These are phyloP conservation scores for Pistacia atlantica DNA, from an alignment of 345 rosid species.

Conservation along the genomic window DNA sequence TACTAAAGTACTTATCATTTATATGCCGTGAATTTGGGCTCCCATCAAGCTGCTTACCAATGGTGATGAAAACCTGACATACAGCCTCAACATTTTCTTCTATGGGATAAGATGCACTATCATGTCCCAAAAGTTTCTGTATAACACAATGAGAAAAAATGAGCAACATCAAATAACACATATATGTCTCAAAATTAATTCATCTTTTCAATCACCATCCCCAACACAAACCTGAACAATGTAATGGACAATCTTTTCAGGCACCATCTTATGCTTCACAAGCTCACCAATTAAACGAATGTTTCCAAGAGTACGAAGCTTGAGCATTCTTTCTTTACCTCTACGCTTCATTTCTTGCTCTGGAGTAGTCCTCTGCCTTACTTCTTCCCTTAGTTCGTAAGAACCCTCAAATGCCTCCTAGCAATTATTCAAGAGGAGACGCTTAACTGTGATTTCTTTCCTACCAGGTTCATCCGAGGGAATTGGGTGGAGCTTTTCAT, in stretches of 20 bases:
- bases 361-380: conserved; percentile 71
- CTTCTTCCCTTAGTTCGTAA: conserved; percentile 73
- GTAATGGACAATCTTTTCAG: conserved; percentile 92
- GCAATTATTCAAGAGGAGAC: conserved; percentile 82
- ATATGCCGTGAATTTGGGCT: conserved; percentile 58
- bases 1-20: conserved; percentile 63
- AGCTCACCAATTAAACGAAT: conserved; percentile 95
- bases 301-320: conserved; percentile 88
- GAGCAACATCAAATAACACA: background rate
- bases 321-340: conserved; percentile 79
- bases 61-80: conserved; percentile 82
- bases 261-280: conserved; percentile 95
- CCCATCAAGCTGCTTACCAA: conserved; percentile 91
- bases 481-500: conserved; percentile 70
- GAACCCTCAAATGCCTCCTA: conserved; percentile 97
- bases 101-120: conserved; percentile 59
- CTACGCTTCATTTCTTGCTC: conserved; percentile 78
- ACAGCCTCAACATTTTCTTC: conserved; percentile 95
- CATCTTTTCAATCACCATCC: background rate
- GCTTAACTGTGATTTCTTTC: conserved; percentile 82
- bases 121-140: conserved; percentile 86
- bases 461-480: conserved; percentile 88
- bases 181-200: background rate
- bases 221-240: conserved; percentile 62
- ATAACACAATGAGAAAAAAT: conserved; percentile 2